phyloP scores from a whole-genome alignment of 345 rosid genomes.

The Raphanus sativus region DNA sequence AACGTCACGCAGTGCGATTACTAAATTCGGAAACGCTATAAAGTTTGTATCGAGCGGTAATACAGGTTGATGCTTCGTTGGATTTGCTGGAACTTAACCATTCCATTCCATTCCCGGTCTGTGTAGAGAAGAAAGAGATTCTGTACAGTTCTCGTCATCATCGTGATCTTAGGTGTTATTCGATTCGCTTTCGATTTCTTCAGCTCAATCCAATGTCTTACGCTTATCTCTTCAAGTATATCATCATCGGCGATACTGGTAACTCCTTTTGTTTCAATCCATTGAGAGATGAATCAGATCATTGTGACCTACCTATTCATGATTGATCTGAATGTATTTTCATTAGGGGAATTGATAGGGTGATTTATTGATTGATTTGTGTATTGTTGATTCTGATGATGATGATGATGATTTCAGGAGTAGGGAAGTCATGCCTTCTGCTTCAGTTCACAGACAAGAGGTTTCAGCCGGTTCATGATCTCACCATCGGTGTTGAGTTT shows the following conservation, averaged over 20 bases:
- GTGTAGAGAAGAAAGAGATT: slow-evolving; percentile 19
- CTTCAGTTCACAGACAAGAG: slow-evolving; percentile 98
- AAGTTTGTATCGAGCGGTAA: neutral
- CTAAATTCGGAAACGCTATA: neutral
- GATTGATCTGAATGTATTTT: neutral
- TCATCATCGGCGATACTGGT: slow-evolving; percentile 99
- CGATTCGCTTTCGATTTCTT: neutral
- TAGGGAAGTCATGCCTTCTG: slow-evolving; percentile 94
- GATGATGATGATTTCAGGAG: slow-evolving; percentile 46
- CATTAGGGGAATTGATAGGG: neutral
- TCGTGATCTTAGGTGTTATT: slow-evolving; percentile 4
- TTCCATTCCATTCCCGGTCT: slow-evolving; percentile 17
- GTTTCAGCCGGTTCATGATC: slow-evolving; percentile 95
- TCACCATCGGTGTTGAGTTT: slow-evolving; percentile 93
- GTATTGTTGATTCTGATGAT: too few species aligned
- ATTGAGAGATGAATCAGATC: slow-evolving; percentile 7
- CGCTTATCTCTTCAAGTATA: slow-evolving; percentile 95
- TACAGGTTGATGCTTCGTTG: slow-evolving; percentile 39
- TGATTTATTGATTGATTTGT: neutral
- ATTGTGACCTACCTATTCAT: neutral
- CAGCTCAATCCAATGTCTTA: slow-evolving; percentile 49
- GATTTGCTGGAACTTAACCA: slow-evolving; percentile 30
- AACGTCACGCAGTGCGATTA: neutral
- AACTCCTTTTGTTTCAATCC: neutral
- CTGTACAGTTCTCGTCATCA: slow-evolving; percentile 10